Base-by-base conservation (phyloP, 495 filamentous ascomycete species). In the Penicillium tannophilum region DNA sequence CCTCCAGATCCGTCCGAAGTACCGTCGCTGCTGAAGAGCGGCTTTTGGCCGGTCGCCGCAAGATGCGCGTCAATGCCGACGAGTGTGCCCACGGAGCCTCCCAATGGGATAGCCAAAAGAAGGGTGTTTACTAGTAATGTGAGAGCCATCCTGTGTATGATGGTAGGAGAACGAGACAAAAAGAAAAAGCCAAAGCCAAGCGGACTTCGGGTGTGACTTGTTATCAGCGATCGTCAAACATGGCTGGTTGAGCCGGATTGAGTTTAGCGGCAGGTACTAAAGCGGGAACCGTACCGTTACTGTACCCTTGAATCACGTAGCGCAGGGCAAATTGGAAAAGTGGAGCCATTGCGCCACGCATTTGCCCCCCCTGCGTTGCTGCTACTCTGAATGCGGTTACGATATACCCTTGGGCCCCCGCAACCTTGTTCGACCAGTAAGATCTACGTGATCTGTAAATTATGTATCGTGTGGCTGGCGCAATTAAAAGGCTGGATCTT, bases 1-100 rank as follows among this genome's bases (percentile, higher is more conserved):
- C 57, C 51, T n/a, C 54, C 53, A 28, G 54, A 42, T 20, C 62
- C 52, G 43, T 41, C 44, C 7, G 42, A 36, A 44, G 52, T 39
- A 19, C 52, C 36, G 26, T 57, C 50, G 49, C 47, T 45, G 36
- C 59, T 59, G 63, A 73, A 74, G 16, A 73, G 54, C 43, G 66
- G 63, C 12, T 60, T 47, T 55, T 68, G 63, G 33, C 68, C 66
- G 28, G 57, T 65, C 12, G 73, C 68, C 7, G 65, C 47, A 31
- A 70, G 70, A 45, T 74, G 69, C n/a, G 64, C 63, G 20, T 78
- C 72, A 53, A 79, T 73, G 6, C 74, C 76, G 16, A 76, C 54
- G 7, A 76, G 56, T 9, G 73, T 63, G 17, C 75, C 75, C 12
- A 79, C 48, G 10, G 71, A 70, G 19, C 64, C 67, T 14, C 72